These are phyloP conservation scores for Crassisporium funariophilum DNA, from an alignment of 768 basidiomycete genomes.

Conservation along the genomic window DNA sequence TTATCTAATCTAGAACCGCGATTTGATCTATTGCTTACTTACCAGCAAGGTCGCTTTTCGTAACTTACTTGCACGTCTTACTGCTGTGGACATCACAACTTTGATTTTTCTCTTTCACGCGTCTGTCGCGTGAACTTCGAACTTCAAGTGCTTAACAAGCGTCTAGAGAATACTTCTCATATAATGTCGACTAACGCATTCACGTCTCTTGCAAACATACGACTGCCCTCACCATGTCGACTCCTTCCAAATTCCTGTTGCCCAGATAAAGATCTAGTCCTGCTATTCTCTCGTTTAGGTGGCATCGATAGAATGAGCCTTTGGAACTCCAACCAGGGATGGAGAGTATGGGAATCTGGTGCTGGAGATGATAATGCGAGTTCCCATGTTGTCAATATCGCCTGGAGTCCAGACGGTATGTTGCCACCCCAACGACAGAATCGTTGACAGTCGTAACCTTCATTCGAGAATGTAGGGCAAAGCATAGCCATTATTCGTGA, in stretches of 20 bases:
- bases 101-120: too few relatives aligned
- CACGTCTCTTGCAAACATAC: conserved; percentile 56
- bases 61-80: too few relatives aligned
- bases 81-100: too few relatives aligned
- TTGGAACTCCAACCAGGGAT: conserved; percentile 76
- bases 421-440: not conserved
- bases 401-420: conserved; percentile 85
- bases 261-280: conserved; percentile 81
- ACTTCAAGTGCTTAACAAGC: not conserved
- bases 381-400: conserved; percentile 58
- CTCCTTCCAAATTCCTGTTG: conserved; percentile 70
- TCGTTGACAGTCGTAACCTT: not conserved
- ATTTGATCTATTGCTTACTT: too few relatives aligned
- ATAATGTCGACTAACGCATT: conserved; percentile 43
- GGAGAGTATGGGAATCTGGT: conserved; percentile 82
- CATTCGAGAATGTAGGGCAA: conserved; percentile 46
- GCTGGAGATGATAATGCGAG: conserved; percentile 49
- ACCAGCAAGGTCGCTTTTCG: too few relatives aligned
- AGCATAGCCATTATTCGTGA: conserved; percentile 72
- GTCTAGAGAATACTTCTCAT: not conserved
- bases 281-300: conserved; percentile 66
- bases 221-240: conserved; percentile 58
- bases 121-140: too few relatives aligned
- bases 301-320: conserved; percentile 71
- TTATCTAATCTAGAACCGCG: too few relatives aligned